Evolutionary conservation across 2,329 filamentous ascomycete genomes (phyloP), one percentile per base, ranked within the genome.

Genomic region (Aureobasidium namibiae): DNA sequence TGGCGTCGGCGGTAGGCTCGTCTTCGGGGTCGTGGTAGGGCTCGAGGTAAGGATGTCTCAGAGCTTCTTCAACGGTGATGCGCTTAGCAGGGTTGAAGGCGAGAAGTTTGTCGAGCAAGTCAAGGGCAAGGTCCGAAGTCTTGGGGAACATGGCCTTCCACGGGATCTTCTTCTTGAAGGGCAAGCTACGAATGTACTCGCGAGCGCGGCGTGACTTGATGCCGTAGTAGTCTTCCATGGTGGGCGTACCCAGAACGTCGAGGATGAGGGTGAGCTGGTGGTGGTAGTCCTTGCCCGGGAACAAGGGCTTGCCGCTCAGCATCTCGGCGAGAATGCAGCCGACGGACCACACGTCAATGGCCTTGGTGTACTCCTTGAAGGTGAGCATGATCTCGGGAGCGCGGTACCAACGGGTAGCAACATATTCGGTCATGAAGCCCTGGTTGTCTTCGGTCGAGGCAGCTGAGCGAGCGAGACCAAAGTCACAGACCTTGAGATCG

Each of bases 381-480:
- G 94, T 99, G 78, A 99, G 87, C 94, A 99, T 99, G 74, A 99
- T 99, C 74, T 99, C 94, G 3, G 94, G 94, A 6, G 94, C 94
- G 75, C 94, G 91, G 77, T 99, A 99, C 94, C 94, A 99, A 69
- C 94, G 87, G 48, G 94, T 99, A 54, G 94, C 94, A 60, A 99
- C 94, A 73, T 99, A 99, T 95, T 99, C 94, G 16, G 94, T 99
- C 94, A 99, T 99, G 83, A 99, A 99, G 23, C 94, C 94, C n/a
- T 92, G 96, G 77, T 99, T 99, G 75, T 99, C 94, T 71, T 99
- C 94, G 66, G 95, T 95, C 10, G 92, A 96, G 9, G 94, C 94
- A 13, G 94, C 94, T 10, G 92, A 97, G 31, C 71, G 87, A 50
- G 94, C 94, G 60, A 99, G 84, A 71, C 94, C 94, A 70, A 99